phyloP scores from a whole-genome alignment of 75 land plant genomes.

The Chamaecyparis obtusa region DNA sequence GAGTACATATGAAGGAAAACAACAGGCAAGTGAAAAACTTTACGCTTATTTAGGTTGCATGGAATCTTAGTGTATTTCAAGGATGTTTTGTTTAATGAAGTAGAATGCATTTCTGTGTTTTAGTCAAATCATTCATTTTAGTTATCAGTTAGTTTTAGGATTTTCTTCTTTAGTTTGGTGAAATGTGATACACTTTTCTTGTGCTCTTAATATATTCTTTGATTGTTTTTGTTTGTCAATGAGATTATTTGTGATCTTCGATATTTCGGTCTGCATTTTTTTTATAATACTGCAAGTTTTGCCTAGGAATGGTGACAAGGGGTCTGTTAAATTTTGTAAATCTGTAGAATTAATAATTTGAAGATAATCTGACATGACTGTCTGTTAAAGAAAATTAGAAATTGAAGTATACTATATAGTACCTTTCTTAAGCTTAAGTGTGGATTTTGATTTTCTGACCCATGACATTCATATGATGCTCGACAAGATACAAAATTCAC shows the following conservation, averaged over 20 bases:
- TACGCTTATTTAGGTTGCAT: background rate
- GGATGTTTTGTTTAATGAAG: background rate
- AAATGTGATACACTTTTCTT: background rate
- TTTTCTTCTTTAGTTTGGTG: background rate
- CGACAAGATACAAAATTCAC: too few species aligned
- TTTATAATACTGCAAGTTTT: background rate
- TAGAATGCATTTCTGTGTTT: background rate
- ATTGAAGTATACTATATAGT: background rate
- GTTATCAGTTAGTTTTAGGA: background rate
- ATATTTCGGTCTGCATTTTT: background rate
- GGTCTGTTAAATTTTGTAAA: background rate
- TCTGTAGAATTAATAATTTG: background rate
- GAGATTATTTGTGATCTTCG: background rate
- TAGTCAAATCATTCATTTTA: background rate
- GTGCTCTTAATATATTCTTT: background rate
- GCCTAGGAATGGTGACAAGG: background rate
- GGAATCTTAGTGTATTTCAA: background rate
- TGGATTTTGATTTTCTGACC: too few species aligned
- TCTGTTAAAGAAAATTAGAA: background rate
- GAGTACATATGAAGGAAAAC: constrained; percentile 43
- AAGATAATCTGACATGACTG: background rate
- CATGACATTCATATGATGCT: too few species aligned
- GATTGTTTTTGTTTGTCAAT: background rate
- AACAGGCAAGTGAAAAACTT: constrained; percentile 4
- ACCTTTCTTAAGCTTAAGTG: too few species aligned